A percentile compares a stretch with the other conserved stretches of the same genome.
These are phyloP conservation scores for Coniochaeta sp. DNA, from an alignment of 2,329 filamentous ascomycete genomes.

Conservation along the genomic window DNA sequence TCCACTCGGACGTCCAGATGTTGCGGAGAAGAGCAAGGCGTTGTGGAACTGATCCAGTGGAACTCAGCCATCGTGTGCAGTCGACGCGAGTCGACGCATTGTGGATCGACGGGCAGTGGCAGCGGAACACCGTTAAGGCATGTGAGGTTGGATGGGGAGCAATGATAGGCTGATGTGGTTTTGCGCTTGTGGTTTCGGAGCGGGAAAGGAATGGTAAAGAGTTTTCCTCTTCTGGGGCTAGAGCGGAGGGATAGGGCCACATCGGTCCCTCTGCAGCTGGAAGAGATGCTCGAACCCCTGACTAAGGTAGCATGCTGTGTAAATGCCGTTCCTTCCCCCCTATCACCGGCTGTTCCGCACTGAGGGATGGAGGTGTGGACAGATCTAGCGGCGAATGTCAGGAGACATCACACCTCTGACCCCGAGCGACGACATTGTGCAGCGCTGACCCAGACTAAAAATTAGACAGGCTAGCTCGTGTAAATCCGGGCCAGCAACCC, in stretches of 20 bases:
- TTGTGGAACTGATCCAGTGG: conserved; percentile 22
- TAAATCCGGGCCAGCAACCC: neutral
- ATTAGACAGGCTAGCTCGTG: neutral
- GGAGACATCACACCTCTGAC: neutral
- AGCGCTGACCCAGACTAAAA: neutral
- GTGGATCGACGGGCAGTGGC: conserved; percentile 23
- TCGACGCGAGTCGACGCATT: conserved; percentile 28
- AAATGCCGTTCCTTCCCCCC: neutral
- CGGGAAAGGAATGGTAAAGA: conserved; percentile 16
- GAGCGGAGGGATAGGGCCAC: neutral
- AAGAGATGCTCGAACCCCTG: neutral
- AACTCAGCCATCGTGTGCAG: conserved; percentile 24
- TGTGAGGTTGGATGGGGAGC: conserved; percentile 9
- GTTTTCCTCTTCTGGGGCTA: neutral
- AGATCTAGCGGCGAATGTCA: neutral
- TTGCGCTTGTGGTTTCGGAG: conserved; percentile 24
- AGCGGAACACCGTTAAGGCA: conserved; percentile 12
- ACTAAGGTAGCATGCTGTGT: neutral
- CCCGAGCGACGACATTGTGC: neutral
- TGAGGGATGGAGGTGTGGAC: neutral
- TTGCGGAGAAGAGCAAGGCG: conserved; percentile 6
- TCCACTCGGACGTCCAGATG: conserved; percentile 12
- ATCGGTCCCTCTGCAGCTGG: neutral
- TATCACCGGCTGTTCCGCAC: neutral
- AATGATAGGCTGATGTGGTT: conserved; percentile 21